Base-by-base conservation (phyloP, 179 eudicot species). In the Beta macrorhiza region DNA sequence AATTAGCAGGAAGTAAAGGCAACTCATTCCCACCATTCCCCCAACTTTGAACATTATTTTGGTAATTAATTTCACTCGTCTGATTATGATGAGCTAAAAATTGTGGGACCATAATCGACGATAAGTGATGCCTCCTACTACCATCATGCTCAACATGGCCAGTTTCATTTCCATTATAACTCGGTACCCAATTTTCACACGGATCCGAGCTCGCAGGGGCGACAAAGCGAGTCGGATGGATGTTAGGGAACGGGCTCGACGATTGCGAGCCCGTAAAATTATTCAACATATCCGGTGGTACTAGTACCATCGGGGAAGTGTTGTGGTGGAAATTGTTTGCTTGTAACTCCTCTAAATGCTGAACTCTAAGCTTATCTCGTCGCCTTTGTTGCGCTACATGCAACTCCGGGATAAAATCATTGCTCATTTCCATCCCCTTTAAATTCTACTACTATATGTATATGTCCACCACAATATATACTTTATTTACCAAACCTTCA, bases 341-440 rank as follows among this genome's bases (percentile, higher is more conserved):
- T 10, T 57, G 71, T 9, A 83, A 49, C 44, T 68, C 82, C 16
- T 83, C 83, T 1, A 74, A 71, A 55, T 75, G 82, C 20, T 86
- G 86, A 51, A 86, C 64, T 79, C 97, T 85, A 15, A 92, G 83
- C 78, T 92, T 92, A 42, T 88, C 88, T 1, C 93, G 84, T 67
- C 97, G 88, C 80, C 91, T 88, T 89, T 90, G 90, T 74, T 92
- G 98, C 0, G 98, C 92, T 57, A 92, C 91, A 78, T 93, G 97
- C 19, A 84, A 67, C 62, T 80, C 81, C 20, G 81, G 78, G 19
- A 80, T 22, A 44, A 59, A 69, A 53, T 76, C 71, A 67, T 75
- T 80, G 61, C 81, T 80, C 86, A 83, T 83, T 55, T 83, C 86
- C 86, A 83, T 83, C 2, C 22, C 32, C 9, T 5, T 42, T 32